Conservation (phyloP, 2,329 filamentous ascomycete genomes). For the Colletotrichum simmondsii region DNA sequence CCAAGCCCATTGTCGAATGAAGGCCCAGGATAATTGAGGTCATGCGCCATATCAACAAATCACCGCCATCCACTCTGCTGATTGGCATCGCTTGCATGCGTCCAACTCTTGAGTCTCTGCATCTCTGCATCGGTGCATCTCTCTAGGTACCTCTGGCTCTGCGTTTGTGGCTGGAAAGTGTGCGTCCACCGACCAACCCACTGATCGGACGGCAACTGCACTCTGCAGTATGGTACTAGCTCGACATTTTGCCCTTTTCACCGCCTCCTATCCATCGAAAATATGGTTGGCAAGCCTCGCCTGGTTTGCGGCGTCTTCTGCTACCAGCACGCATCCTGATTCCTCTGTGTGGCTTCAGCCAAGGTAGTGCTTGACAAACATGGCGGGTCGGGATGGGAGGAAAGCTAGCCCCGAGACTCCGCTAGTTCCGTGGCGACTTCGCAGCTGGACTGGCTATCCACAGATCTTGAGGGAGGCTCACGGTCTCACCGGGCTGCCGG, state of each 20-base stretch:
- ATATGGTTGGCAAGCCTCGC: not conserved
- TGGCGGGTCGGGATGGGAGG: not conserved
- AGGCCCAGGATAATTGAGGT: not conserved
- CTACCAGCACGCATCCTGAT: not conserved
- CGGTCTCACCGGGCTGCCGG: not conserved
- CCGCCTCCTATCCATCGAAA: not conserved
- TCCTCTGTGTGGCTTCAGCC: too few relatives aligned
- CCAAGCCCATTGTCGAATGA: conserved; percentile 1
- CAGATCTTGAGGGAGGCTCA: not conserved
- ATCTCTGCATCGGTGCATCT: not conserved
- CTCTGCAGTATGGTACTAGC: not conserved
- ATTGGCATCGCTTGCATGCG: conserved; percentile 17
- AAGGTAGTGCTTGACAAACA: not conserved
- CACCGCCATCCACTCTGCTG: not conserved
- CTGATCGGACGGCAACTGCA: not conserved
- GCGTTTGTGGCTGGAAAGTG: conserved; percentile 5
- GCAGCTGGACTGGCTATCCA: not conserved
- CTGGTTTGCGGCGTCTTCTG: not conserved
- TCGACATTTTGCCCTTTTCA: not conserved
- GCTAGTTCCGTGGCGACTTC: conserved; percentile 17
- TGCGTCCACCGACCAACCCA: not conserved
- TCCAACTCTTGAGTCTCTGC: not conserved
- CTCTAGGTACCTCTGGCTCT: not conserved
- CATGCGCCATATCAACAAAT: conserved; percentile 20
- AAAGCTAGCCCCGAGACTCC: conserved; percentile 12